These are phyloP conservation scores for Eremothecium sinecaudum DNA, from an alignment of 1,139 yeast species.

Conservation along the genomic window DNA sequence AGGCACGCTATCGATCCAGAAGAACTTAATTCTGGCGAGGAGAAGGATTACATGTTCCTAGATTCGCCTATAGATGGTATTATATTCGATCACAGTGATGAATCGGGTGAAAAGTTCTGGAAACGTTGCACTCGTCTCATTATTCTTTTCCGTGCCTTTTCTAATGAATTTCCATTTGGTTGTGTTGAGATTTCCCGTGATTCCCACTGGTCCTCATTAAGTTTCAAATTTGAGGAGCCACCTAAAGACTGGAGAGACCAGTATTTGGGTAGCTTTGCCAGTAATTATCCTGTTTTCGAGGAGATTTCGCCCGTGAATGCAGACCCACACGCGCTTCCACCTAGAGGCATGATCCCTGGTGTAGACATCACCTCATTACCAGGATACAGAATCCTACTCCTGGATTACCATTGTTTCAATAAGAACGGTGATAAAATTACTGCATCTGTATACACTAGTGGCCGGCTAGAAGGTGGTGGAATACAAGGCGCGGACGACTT, in stretches of 20 bases:
- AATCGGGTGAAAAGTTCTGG: constrained; percentile 30
- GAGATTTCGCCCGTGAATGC: constrained; percentile 17
- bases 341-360: constrained; percentile 21
- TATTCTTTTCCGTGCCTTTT: constrained; percentile 24
- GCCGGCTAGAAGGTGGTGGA: constrained; percentile 15
- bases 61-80: constrained; percentile 64
- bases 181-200: constrained; percentile 14
- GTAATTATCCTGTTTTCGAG: constrained; percentile 15
- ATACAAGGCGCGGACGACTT: constrained; percentile 18
- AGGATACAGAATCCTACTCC: constrained; percentile 26
- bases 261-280: constrained; percentile 1
- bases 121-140: constrained; percentile 26
- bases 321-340: constrained; percentile 17
- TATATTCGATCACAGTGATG: constrained; percentile 35
- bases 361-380: constrained; percentile 27
- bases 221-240: constrained; percentile 17
- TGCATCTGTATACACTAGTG: constrained; percentile 26
- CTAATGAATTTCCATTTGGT: constrained; percentile 20
- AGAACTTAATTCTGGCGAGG: constrained; percentile 47
- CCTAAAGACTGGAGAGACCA: constrained; percentile 1
- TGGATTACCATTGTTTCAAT: constrained; percentile 26
- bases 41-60: constrained; percentile 44
- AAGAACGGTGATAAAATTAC: constrained; percentile 30
- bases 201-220: constrained; percentile 9
- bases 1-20: constrained; percentile 42